Conservation (phyloP, 352 stramenopile species). For the Pythium coloratum region DNA sequence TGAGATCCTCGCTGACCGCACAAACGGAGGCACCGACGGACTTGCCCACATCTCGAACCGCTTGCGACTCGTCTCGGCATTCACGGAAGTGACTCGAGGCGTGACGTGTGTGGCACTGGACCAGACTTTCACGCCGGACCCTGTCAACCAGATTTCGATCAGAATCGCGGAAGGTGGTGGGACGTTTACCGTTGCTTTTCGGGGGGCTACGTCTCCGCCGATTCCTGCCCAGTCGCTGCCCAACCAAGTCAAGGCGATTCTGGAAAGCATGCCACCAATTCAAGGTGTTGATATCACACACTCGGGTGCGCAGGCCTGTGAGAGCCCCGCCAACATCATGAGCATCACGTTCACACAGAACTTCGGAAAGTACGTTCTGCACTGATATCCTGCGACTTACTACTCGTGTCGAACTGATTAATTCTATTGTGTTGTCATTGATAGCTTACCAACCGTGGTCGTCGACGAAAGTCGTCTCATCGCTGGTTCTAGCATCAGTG, state of each 20-base stretch:
- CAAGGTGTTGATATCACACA: slow-evolving; percentile 55
- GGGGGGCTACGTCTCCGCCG: slow-evolving; percentile 57
- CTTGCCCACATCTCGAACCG: slow-evolving; percentile 66
- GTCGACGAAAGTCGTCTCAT: slow-evolving; percentile 37
- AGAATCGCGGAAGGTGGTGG: slow-evolving; percentile 47
- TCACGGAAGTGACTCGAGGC: slow-evolving; percentile 57
- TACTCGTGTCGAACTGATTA: slow-evolving; percentile 2
- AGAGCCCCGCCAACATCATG: slow-evolving; percentile 62
- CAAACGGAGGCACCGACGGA: slow-evolving; percentile 49
- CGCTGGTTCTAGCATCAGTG: slow-evolving; percentile 34
- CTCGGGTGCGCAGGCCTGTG: slow-evolving; percentile 57
- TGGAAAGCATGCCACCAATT: slow-evolving; percentile 53
- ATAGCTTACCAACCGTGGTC: slow-evolving; percentile 59
- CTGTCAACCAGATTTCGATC: slow-evolving; percentile 44
- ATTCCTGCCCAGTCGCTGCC: slow-evolving; percentile 52
- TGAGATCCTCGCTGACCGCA: slow-evolving; percentile 45
- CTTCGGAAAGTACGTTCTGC: slow-evolving; percentile 70
- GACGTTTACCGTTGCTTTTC: slow-evolving; percentile 58
- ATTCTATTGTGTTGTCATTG: background rate
- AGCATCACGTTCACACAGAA: slow-evolving; percentile 78
- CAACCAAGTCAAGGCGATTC: slow-evolving; percentile 30
- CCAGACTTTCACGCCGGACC: slow-evolving; percentile 43
- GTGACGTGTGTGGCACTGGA: slow-evolving; percentile 52
- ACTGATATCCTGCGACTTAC: background rate
- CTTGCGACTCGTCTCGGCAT: slow-evolving; percentile 48